phyloP scores from a whole-genome alignment of 768 basidiomycete species.

The Boletus speciosus region DNA sequence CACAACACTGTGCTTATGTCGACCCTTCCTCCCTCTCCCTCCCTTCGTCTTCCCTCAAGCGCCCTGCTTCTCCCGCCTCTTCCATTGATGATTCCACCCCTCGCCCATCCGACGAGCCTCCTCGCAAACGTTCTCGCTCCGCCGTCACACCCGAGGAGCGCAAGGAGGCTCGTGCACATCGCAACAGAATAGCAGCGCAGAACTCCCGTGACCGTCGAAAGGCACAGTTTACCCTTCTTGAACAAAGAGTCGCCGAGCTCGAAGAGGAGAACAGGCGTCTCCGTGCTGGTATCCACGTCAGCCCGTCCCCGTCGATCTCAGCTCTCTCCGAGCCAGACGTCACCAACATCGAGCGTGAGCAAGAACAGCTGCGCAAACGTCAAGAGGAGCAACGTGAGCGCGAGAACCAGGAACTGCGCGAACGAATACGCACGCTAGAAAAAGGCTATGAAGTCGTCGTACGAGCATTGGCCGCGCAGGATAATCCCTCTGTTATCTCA shows the following conservation, averaged over 20 bases:
- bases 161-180: slow-evolving; percentile 83
- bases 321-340: slow-evolving; percentile 20
- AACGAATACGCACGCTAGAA: slow-evolving; percentile 76
- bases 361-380: slow-evolving; percentile 32
- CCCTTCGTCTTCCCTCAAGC: slow-evolving; percentile 32
- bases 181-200: slow-evolving; percentile 92
- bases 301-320: slow-evolving; percentile 19
- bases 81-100: slow-evolving; percentile 15
- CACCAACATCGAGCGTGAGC: slow-evolving; percentile 24
- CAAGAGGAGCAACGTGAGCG: slow-evolving; percentile 46
- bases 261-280: slow-evolving; percentile 82
- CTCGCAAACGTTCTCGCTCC: slow-evolving; percentile 74
- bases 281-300: slow-evolving; percentile 46
- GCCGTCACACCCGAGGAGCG: slow-evolving; percentile 68
- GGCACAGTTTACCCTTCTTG: slow-evolving; percentile 70
- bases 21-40: slow-evolving; percentile 39
- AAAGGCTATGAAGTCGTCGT: slow-evolving; percentile 79
- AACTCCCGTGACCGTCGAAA: slow-evolving; percentile 90
- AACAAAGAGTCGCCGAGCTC: slow-evolving; percentile 64
- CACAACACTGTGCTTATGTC: slow-evolving; percentile 30
- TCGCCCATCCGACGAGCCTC: slow-evolving; percentile 38
- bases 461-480: slow-evolving; percentile 65
- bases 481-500: slow-evolving; percentile 30
- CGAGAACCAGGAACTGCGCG: slow-evolving; percentile 72
- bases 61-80: slow-evolving; percentile 26